phyloP scores from a whole-genome alignment of 192 early-diverging fungal species.

The Coemansia sp. region DNA sequence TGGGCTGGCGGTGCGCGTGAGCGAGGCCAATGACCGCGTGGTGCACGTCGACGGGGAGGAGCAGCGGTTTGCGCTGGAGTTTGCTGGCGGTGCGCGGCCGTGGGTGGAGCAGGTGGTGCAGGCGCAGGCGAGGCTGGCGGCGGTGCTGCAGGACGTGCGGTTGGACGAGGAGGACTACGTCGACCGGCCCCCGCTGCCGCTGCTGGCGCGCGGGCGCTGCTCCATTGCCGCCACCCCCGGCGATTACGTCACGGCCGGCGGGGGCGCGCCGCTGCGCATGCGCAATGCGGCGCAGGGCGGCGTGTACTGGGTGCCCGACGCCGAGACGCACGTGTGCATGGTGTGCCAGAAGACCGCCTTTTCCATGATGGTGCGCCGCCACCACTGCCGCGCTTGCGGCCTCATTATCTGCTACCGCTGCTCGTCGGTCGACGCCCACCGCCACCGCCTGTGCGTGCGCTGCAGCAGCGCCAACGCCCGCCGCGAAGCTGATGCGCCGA shows the following conservation, averaged over 20 bases:
- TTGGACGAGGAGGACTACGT: constrained; percentile 51
- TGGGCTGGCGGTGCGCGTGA: constrained; percentile 23
- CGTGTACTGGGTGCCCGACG: constrained; percentile 53
- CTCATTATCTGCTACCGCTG: constrained; percentile 56
- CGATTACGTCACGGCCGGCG: background rate
- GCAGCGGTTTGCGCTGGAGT: constrained; percentile 6
- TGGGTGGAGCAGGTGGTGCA: constrained; percentile 32
- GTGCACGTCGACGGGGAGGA: constrained; percentile 19
- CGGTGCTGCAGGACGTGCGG: constrained; percentile 45
- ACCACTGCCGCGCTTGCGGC: constrained; percentile 53
- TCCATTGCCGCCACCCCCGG: constrained; percentile 35
- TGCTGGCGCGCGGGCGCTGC: constrained; percentile 36
- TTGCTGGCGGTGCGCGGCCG: constrained; percentile 19
- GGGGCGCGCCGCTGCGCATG: background rate
- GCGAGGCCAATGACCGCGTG: background rate
- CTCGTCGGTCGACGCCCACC: constrained; percentile 18
- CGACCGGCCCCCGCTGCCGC: constrained; percentile 39
- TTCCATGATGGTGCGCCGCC: constrained; percentile 55
- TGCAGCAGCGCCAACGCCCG: constrained; percentile 3
- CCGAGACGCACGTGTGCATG: constrained; percentile 50
- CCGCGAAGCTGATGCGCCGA: background rate
- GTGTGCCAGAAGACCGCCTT: constrained; percentile 53
- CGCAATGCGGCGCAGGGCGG: constrained; percentile 25
- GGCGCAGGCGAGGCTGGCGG: constrained; percentile 14
- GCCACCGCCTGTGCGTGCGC: constrained; percentile 35